Conservation (phyloP, 2,329 filamentous ascomycete genomes). For the Rhynchosporium agropyri region DNA sequence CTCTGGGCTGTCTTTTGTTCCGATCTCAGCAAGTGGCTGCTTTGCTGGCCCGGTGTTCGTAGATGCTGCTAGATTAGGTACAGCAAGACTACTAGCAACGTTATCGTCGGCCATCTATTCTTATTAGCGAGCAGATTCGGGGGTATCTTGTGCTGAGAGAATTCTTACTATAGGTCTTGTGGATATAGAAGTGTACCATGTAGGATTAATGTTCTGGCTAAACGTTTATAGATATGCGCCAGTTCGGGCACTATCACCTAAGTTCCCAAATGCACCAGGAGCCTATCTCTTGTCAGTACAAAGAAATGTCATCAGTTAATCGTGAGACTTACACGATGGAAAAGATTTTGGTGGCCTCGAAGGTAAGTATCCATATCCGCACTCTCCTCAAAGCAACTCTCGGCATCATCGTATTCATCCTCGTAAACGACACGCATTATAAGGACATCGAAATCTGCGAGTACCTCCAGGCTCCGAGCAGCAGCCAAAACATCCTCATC, state of each 20-base stretch:
- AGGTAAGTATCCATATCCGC: neutral
- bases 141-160: too few species aligned
- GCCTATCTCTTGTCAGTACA: neutral
- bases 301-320: neutral
- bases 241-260: neutral
- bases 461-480: neutral
- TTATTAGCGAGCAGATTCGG: too few species aligned
- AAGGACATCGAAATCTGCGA: neutral
- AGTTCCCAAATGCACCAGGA: neutral
- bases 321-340: neutral
- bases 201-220: neutral
- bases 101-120: too few species aligned
- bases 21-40: neutral
- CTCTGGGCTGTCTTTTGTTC: neutral
- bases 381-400: neutral
- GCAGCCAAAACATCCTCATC: neutral
- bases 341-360: neutral
- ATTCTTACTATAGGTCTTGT: neutral
- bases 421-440: neutral
- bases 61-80: too few species aligned
- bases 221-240: neutral
- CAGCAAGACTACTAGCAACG: too few species aligned
- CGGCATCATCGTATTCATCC: neutral
- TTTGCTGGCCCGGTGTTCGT: neutral
- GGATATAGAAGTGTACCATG: neutral